Conservation (phyloP, 208 protist species). For the Wallacemonas rigidus region DNA sequence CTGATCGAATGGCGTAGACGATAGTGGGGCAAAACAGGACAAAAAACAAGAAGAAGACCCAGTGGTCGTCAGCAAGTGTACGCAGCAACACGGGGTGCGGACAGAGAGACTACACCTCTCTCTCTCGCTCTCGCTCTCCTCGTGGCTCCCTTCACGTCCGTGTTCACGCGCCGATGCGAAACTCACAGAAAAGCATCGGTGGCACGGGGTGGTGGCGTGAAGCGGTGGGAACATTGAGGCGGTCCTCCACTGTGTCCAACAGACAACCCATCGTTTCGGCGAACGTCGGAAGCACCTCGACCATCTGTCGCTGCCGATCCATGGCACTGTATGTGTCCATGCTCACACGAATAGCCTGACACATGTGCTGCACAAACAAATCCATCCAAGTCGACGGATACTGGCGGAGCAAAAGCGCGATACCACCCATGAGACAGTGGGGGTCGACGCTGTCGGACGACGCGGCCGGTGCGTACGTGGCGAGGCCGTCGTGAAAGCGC, state of each 20-base stretch:
- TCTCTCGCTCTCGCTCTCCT: no score
- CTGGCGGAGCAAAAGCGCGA: constrained; percentile 93
- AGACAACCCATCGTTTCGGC: constrained; percentile 41
- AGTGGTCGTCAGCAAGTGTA: no score
- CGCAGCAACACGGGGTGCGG: no score
- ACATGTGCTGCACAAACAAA: constrained; percentile 82
- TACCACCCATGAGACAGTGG: constrained; percentile 83
- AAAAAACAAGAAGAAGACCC: no score
- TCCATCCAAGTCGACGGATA: constrained; percentile 86
- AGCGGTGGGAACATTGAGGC: constrained; percentile 18
- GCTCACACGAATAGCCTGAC: constrained; percentile 72
- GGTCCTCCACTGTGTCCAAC: constrained; percentile 23
- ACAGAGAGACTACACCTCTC: no score
- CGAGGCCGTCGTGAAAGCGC: constrained; percentile 56
- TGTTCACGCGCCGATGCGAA: constrained; percentile 1
- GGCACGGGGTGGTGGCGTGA: constrained; percentile 23
- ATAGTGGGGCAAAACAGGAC: no score
- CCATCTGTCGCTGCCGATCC: constrained; percentile 7
- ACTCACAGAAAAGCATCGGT: background rate
- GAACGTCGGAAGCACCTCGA: constrained; percentile 38
- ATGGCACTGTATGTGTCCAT: constrained; percentile 22
- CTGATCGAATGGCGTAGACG: no score
- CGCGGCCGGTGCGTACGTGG: constrained; percentile 48
- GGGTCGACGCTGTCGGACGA: constrained; percentile 78
- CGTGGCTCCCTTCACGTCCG: no score